Evolutionary conservation across 768 basidiomycete species (phyloP).

Genomic region (Coprinopsis strossmayeri): DNA sequence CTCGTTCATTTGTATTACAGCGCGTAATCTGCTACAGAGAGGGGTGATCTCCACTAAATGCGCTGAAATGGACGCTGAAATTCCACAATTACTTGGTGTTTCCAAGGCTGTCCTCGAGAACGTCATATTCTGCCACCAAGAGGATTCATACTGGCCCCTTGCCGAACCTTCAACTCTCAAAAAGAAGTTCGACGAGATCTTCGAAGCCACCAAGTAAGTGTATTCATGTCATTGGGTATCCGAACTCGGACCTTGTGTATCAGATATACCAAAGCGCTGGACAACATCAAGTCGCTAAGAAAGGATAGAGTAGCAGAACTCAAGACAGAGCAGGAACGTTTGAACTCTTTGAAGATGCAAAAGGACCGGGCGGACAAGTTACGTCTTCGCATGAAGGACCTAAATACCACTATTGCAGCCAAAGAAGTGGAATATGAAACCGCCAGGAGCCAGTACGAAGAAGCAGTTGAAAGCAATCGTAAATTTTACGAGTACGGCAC

Average conservation of each 20-base stretch:
- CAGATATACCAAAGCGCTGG: constrained; percentile 95
- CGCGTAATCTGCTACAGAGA: constrained; percentile 39
- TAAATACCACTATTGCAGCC: constrained; percentile 52
- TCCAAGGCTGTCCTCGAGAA: constrained; percentile 98
- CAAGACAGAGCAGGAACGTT: constrained; percentile 87
- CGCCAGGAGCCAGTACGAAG: constrained; percentile 58
- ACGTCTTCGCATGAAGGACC: constrained; percentile 53
- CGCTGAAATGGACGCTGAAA: constrained; percentile 92
- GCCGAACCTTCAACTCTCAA: constrained; percentile 86
- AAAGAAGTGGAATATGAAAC: constrained; percentile 75
- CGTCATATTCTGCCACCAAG: constrained; percentile 99
- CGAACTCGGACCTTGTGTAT: constrained; percentile 1
- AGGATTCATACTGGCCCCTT: constrained; percentile 97
- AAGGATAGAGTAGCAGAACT: constrained; percentile 89
- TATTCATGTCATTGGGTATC: not conserved
- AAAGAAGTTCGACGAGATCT: constrained; percentile 99
- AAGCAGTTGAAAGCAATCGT: constrained; percentile 59
- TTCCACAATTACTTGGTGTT: constrained; percentile 89
- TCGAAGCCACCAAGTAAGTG: constrained; percentile 88
- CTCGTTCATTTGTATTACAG: not conserved
- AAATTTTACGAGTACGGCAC: constrained; percentile 79
- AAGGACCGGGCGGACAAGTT: constrained; percentile 86
- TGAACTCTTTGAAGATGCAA: constrained; percentile 71
- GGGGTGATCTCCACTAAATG: constrained; percentile 94
- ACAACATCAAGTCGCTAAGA: constrained; percentile 82